phyloP scores from a whole-genome alignment of 345 rosid genomes.

The Gossypium anomalum region DNA sequence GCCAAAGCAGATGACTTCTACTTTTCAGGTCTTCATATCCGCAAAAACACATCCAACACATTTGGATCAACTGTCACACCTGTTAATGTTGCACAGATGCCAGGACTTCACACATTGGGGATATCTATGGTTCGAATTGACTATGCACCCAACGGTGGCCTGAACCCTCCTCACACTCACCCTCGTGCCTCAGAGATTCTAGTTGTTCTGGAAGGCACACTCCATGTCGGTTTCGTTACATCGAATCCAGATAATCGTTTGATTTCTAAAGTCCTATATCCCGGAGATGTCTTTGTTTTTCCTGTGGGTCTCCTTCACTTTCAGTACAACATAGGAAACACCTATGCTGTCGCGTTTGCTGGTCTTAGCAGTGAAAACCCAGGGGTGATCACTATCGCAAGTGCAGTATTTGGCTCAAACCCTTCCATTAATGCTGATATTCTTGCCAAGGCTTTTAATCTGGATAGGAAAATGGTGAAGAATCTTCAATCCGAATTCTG shows the following conservation, averaged over 20 bases:
- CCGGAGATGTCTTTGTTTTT: constrained; percentile 29
- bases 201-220: constrained; percentile 22
- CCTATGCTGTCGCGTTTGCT: constrained; percentile 14
- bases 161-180: constrained; percentile 33
- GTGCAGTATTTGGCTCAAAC: constrained; percentile 18
- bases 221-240: constrained; percentile 25
- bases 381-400: constrained; percentile 16
- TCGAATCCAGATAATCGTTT: constrained; percentile 17
- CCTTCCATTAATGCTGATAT: constrained; percentile 18
- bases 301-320: constrained; percentile 27
- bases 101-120: constrained; percentile 31
- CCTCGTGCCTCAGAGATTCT: constrained; percentile 27
- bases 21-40: constrained; percentile 23
- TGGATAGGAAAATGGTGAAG: constrained; percentile 12
- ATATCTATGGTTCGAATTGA: constrained; percentile 25
- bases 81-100: constrained; percentile 5
- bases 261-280: constrained; percentile 13
- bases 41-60: constrained; percentile 11
- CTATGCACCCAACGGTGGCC: constrained; percentile 27
- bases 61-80: constrained; percentile 20
- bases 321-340: constrained; percentile 20
- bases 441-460: constrained; percentile 26
- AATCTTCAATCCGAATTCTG: constrained; percentile 15
- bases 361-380: constrained; percentile 27
- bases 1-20: constrained; percentile 22